Base-by-base conservation (phyloP, 805 yeast species). In the Danielia reshetovae region DNA sequence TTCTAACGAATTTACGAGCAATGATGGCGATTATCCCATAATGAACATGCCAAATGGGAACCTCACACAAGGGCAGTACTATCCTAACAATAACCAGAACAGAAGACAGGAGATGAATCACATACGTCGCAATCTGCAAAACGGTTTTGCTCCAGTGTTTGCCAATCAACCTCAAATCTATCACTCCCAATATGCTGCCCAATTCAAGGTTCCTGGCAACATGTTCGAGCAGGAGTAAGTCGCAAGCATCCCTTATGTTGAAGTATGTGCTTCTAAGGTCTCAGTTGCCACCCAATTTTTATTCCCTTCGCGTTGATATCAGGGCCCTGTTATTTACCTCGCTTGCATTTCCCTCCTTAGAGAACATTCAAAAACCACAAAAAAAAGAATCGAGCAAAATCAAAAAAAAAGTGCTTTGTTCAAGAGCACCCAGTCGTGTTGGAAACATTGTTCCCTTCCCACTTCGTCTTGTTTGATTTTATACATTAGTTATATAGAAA, bases 1-100 rank as follows among this genome's bases (percentile, higher is more conserved):
- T 13, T 5, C 24, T 7, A 12, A 25, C 15, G 24, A 27, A 7
- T 27, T 14, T 35, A 36, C 19, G 39, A 34, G 7, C n/a, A n/a
- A 19, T 19, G 22, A 7, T 19, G 22, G 22, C 9, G 22, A 19
- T 7, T 19, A 19, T 19, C 22, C 22, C 9, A 19, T 19, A 9
- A 19, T 19, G 22, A 19, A 19, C 22, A 19, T 19, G 22, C 22
- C 22, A 7, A 9, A 9, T 19, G 22, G 22, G 22, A 19, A 19
- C 22, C 22, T 7, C 9, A 7, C 22, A 7, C 22, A n/a, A 7
- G 22, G 22, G 22, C 22, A 19, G 22, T 19, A 7, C 7, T 19
- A 19, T 19, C 9, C 9, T n/a, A n/a, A n/a, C n/a, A n/a, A n/a
- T n/a, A n/a, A n/a, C 9, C 22, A 19, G 9, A 19, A 19, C 22